phyloP scores from a whole-genome alignment of 2,329 filamentous ascomycete genomes.

The Scleromitrula shiraiana region DNA sequence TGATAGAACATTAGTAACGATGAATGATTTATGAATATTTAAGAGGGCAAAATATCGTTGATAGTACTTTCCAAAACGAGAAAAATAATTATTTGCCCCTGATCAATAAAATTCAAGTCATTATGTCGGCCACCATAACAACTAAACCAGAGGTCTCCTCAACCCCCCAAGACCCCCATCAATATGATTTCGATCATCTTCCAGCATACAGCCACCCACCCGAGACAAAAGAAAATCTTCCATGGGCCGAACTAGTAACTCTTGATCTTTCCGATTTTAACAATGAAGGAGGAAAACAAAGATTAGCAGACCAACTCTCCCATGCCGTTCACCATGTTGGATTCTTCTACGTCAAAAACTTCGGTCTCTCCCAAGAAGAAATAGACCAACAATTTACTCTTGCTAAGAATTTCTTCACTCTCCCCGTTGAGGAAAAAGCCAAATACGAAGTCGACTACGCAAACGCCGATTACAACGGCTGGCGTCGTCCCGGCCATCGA shows the following conservation, averaged over 20 bases:
- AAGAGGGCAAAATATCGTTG: not conserved
- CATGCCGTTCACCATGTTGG: conserved; percentile 44
- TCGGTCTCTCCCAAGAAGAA: conserved; percentile 51
- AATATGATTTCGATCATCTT: conserved; percentile 26
- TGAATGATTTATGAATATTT: too few species aligned
- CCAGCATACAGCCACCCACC: conserved; percentile 38
- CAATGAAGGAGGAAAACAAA: conserved; percentile 41
- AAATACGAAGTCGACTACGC: conserved; percentile 45
- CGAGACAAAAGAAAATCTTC: conserved; percentile 37
- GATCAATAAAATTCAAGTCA: not conserved
- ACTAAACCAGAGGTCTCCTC: not conserved
- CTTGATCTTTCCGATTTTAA: conserved; percentile 43
- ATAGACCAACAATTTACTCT: conserved; percentile 55
- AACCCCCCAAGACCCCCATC: conserved; percentile 14
- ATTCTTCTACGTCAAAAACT: conserved; percentile 58
- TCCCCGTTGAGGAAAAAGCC: conserved; percentile 50
- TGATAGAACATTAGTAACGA: too few species aligned
- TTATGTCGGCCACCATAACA: conserved; percentile 17
- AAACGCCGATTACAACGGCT: conserved; percentile 49
- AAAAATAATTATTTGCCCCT: not conserved
- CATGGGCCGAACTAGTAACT: conserved; percentile 47
- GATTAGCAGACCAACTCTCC: conserved; percentile 42
- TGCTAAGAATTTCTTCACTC: conserved; percentile 48
- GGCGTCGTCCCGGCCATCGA: conserved; percentile 37
- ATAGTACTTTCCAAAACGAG: not conserved